These are phyloP conservation scores for Sherardia arvensis DNA, from an alignment of 257 asterid species.

Conservation along the genomic window DNA sequence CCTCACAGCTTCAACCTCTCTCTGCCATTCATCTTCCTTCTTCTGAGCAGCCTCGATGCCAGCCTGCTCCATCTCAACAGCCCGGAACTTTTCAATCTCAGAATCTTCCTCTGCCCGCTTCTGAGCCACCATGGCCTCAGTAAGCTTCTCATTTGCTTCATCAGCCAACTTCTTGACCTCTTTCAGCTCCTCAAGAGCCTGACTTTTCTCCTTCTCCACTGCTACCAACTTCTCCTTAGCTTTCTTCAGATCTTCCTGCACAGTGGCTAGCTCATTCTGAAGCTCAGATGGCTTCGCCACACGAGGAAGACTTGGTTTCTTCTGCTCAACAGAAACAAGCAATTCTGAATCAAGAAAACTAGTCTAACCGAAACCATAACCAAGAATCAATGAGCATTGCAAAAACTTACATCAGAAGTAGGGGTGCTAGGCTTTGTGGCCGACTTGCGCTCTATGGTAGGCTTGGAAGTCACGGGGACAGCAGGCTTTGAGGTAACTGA, in stretches of 20 bases:
- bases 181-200: slow-evolving; percentile 64
- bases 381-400: background rate
- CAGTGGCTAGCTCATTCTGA: slow-evolving; percentile 51
- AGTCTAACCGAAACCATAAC: background rate
- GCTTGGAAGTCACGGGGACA: slow-evolving; percentile 42
- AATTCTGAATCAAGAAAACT: slow-evolving; percentile 3
- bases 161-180: slow-evolving; percentile 60
- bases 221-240: slow-evolving; percentile 59
- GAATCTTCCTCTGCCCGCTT: slow-evolving; percentile 79
- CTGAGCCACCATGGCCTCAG: slow-evolving; percentile 72
- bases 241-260: slow-evolving; percentile 76
- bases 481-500: slow-evolving; percentile 57
- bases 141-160: slow-evolving; percentile 78
- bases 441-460: slow-evolving; percentile 37
- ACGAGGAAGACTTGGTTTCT: slow-evolving; percentile 38
- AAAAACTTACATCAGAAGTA: slow-evolving; percentile 59
- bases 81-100: slow-evolving; percentile 82
- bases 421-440: slow-evolving; percentile 56
- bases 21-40: slow-evolving; percentile 78
- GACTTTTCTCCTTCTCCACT: slow-evolving; percentile 69
- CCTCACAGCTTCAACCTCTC: slow-evolving; percentile 66
- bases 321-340: slow-evolving; percentile 31
- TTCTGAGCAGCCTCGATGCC: slow-evolving; percentile 76
- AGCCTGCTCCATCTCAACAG: slow-evolving; percentile 86
- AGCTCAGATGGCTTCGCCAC: slow-evolving; percentile 51